phyloP scores from a whole-genome alignment of 495 filamentous ascomycete species.

The Rusavskia elegans region DNA sequence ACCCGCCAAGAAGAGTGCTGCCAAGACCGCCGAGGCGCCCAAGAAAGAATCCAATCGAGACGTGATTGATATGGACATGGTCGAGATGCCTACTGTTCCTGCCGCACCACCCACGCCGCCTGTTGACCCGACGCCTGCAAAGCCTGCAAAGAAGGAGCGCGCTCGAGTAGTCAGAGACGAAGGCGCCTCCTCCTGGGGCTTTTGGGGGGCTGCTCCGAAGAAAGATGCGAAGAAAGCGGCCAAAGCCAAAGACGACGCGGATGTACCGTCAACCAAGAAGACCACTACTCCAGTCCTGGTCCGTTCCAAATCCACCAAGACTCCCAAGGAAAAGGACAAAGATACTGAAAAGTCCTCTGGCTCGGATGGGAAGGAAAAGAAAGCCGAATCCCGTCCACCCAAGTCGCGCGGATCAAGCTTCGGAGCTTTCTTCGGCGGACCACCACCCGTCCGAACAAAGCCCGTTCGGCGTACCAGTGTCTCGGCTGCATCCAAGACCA shows the following conservation, averaged over 20 bases:
- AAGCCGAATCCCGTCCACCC: constrained; percentile 14
- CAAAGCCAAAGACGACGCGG: constrained; percentile 19
- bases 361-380: constrained; percentile 35
- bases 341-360: constrained; percentile 32
- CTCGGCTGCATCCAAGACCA: constrained; percentile 21
- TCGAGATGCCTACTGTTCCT: constrained; percentile 9
- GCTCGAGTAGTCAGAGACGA: constrained; percentile 34
- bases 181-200: constrained; percentile 37
- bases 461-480: constrained; percentile 26
- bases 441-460: constrained; percentile 33
- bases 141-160: constrained; percentile 42
- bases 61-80: constrained; percentile 9
- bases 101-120: constrained; percentile 35
- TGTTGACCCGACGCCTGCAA: constrained; percentile 29
- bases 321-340: constrained; percentile 31
- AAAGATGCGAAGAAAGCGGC: constrained; percentile 29
- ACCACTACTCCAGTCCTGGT: constrained; percentile 18
- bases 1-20: constrained; percentile 2
- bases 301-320: constrained; percentile 34
- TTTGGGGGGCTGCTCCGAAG: constrained; percentile 38
- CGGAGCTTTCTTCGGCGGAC: constrained; percentile 30
- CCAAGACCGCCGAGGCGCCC: constrained; percentile 18
- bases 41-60: constrained; percentile 19
- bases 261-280: constrained; percentile 16
- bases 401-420: constrained; percentile 14